phyloP scores from a whole-genome alignment of 352 stramenopile species.

The Pythium brassicae region DNA sequence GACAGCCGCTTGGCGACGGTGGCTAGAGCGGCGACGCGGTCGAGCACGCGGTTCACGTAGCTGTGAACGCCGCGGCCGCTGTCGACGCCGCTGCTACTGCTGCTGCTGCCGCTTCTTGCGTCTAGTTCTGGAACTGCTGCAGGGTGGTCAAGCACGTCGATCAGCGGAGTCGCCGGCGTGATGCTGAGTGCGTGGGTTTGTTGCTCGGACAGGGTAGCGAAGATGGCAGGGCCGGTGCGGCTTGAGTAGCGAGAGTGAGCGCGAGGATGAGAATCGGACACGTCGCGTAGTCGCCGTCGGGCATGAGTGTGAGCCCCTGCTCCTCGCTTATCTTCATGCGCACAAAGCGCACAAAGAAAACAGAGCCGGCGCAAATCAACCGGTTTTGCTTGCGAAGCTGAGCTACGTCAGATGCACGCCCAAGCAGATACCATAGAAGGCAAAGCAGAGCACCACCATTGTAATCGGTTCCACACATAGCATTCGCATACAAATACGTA shows the following conservation, averaged over 20 bases:
- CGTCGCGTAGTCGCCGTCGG: not conserved
- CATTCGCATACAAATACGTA: too few species aligned
- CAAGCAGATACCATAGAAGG: too few species aligned
- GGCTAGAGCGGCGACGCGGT: not conserved
- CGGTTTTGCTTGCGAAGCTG: too few species aligned
- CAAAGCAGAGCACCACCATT: too few species aligned
- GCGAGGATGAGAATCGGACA: not conserved
- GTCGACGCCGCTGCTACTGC: not conserved
- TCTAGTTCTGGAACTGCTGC: not conserved
- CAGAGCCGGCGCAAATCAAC: too few species aligned
- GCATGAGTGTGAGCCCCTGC: slow-evolving; percentile 1
- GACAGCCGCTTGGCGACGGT: not conserved
- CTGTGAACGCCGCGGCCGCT: slow-evolving; percentile 2
- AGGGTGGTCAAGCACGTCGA: too few species aligned
- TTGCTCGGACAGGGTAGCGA: not conserved
- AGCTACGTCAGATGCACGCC: too few species aligned
- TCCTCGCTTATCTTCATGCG: slow-evolving; percentile 1
- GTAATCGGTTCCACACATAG: too few species aligned
- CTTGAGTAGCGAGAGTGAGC: not conserved
- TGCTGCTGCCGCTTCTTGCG: too few species aligned
- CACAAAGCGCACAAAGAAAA: too few species aligned
- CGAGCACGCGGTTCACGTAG: not conserved
- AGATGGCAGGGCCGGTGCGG: not conserved
- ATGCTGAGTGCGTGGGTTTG: not conserved
- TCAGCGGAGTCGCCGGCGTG: too few species aligned